Evolutionary conservation across 306 rosid genomes (phyloP), one percentile per base, ranked within the genome.

Genomic region (Comarum palustre): DNA sequence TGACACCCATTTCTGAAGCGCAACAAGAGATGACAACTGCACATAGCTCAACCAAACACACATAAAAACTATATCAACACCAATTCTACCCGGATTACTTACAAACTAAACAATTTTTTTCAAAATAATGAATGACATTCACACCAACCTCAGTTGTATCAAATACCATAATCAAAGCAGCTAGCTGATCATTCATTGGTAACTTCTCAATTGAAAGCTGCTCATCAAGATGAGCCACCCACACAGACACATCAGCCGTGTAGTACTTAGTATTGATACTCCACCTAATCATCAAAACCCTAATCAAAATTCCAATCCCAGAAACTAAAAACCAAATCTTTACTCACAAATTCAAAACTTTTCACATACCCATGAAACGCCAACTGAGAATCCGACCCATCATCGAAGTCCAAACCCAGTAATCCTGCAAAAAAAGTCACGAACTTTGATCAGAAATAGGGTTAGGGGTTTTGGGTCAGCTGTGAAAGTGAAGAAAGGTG

Each of bases 91-190:
- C n/a, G n/a, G n/a, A n/a, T n/a, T n/a, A n/a, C n/a, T n/a, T n/a
- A n/a, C 74, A 68, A 16, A 25, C 61, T 48, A 48, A 68, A 77
- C 62, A 75, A 68, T 24, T 42, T 54, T 54, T 46, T 54, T 4
- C 3, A 31, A 57, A 52, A 20, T n/a, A 22, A 15, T 15, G 66
- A 64, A 54, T 62, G 36, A 34, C 41, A 82, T 74, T 75, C 1
- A 81, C 43, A 76, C 87, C 75, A 78, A 93, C 98, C 72, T 88
- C 96, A 73, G 61, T 86, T 87, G 90, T 78, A 84, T 93, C 90
- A 73, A 86, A 90, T 75, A 90, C 93, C 96, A 93, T 83, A 70
- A 93, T 90, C 82, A 93, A 80, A 71, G 96, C 96, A 12, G 80
- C 84, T 85, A 87, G 80, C 66, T 38, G 87, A 59, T 73, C 66